A percentile compares a stretch with the other conserved stretches of the same genome.
These are phyloP conservation scores for Colletotrichum acutatum DNA, from an alignment of 2,329 filamentous ascomycete species.

Conservation along the genomic window DNA sequence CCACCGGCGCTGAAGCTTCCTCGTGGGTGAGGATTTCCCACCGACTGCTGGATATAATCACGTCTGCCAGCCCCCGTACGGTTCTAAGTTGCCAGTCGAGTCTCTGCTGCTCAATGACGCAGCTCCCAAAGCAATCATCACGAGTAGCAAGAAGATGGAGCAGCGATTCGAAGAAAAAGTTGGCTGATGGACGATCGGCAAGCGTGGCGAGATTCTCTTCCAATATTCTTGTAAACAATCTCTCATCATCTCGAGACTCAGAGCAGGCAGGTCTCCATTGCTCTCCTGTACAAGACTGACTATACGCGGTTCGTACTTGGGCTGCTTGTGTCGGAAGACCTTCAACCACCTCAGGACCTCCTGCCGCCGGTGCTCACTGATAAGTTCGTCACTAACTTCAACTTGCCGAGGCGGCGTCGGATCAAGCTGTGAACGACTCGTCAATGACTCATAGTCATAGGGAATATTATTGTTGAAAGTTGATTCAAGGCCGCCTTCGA, in stretches of 20 bases:
- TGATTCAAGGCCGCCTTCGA: constrained; percentile 62
- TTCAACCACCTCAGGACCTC: constrained; percentile 58
- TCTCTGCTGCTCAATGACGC: constrained; percentile 76
- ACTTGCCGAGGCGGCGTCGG: constrained; percentile 52
- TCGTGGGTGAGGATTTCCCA: constrained; percentile 87
- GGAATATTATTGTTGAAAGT: constrained; percentile 62
- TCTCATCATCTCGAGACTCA: constrained; percentile 85
- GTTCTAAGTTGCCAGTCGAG: constrained; percentile 61
- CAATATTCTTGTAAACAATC: constrained; percentile 89
- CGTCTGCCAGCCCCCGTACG: constrained; percentile 61
- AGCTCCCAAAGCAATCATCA: constrained; percentile 87
- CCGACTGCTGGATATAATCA: constrained; percentile 77
- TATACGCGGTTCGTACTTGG: constrained; percentile 46
- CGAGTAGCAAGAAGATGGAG: constrained; percentile 79
- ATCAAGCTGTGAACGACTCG: constrained; percentile 58
- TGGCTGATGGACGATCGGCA: constrained; percentile 89
- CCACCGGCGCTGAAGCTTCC: constrained; percentile 85
- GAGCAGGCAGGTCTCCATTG: constrained; percentile 55
- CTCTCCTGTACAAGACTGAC: constrained; percentile 46
- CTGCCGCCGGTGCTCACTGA: constrained; percentile 56
- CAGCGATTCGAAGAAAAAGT: constrained; percentile 87
- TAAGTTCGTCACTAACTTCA: constrained; percentile 54
- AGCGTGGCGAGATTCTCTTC: constrained; percentile 84
- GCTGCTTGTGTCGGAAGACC: constrained; percentile 55
- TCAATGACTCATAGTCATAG: constrained; percentile 62